Conservation (phyloP, 108 stramenopile species). For the Discostella pseudostelligera region DNA sequence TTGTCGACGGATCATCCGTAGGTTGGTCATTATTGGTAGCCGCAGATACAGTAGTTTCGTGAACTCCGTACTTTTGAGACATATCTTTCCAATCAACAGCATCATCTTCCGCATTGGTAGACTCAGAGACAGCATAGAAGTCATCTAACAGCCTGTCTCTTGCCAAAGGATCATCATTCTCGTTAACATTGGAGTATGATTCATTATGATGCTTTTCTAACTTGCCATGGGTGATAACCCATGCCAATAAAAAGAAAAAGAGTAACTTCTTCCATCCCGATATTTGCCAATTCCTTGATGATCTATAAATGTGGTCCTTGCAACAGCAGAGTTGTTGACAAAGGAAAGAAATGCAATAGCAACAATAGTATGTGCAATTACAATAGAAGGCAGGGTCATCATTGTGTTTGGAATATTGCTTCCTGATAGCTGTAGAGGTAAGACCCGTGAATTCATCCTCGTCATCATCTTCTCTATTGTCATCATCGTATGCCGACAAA, state of each 20-base stretch:
- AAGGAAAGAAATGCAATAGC: background rate
- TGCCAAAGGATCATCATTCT: slow-evolving; percentile 18
- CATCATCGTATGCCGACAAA: background rate
- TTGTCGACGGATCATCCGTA: slow-evolving; percentile 16
- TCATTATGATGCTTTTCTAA: slow-evolving; percentile 27
- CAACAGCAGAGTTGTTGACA: background rate
- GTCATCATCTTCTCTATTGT: background rate
- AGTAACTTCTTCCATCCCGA: slow-evolving; percentile 34
- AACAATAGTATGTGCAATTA: slow-evolving; percentile 8
- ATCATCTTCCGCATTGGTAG: too few relatives aligned
- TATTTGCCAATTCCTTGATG: background rate
- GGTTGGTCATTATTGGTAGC: background rate
- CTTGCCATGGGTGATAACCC: slow-evolving; percentile 26
- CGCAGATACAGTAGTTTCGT: too few relatives aligned
- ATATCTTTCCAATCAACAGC: too few relatives aligned
- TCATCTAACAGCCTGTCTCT: slow-evolving; percentile 13
- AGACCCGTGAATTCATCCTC: slow-evolving; percentile 12
- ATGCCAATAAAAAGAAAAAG: slow-evolving; percentile 23
- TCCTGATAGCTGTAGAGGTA: slow-evolving; percentile 1
- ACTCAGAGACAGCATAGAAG: too few relatives aligned
- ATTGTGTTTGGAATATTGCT: slow-evolving; percentile 8
- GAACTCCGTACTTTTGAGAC: too few relatives aligned
- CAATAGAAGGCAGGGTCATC: slow-evolving; percentile 38
- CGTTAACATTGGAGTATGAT: background rate
- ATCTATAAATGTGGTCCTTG: background rate